Evolutionary conservation across 2,329 filamentous ascomycete genomes (phyloP).

Genomic region (Penicillium sp.): DNA sequence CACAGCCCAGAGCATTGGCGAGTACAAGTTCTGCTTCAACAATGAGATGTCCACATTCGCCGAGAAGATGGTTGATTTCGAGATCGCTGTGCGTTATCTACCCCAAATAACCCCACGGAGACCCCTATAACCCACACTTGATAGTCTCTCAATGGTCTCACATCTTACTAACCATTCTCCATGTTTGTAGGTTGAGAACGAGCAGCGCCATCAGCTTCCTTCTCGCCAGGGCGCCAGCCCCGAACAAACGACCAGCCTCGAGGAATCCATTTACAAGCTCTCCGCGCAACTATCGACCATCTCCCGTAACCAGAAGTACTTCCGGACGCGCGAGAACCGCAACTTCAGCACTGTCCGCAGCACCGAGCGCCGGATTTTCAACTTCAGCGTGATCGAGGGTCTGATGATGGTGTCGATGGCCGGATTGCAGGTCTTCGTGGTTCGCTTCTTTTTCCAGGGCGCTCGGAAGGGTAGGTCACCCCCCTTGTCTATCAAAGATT

Average conservation of each 20-base stretch:
- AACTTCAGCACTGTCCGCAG: slow-evolving; percentile 98
- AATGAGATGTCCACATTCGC: slow-evolving; percentile 98
- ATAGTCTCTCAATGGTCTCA: background rate
- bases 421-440: slow-evolving; percentile 91
- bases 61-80: slow-evolving; percentile 97
- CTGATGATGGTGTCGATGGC: slow-evolving; percentile 93
- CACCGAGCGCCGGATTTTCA: slow-evolving; percentile 93
- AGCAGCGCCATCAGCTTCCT: slow-evolving; percentile 74
- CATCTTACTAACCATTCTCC: background rate
- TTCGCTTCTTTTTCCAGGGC: slow-evolving; percentile 97
- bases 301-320: slow-evolving; percentile 97
- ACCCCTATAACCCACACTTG: too few species aligned
- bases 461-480: slow-evolving; percentile 59
- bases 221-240: slow-evolving; percentile 83
- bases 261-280: slow-evolving; percentile 94
- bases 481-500: slow-evolving; percentile 1
- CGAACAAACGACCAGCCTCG: slow-evolving; percentile 83
- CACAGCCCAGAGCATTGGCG: slow-evolving; percentile 79
- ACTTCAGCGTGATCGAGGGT: slow-evolving; percentile 92
- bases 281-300: slow-evolving; percentile 91
- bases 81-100: slow-evolving; percentile 73
- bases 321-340: slow-evolving; percentile 95
- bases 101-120: background rate
- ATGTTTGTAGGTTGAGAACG: slow-evolving; percentile 74
- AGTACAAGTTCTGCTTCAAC: slow-evolving; percentile 97